Conservation (phyloP, 805 yeast species). For the Kluyveromyces wickerhamii region DNA sequence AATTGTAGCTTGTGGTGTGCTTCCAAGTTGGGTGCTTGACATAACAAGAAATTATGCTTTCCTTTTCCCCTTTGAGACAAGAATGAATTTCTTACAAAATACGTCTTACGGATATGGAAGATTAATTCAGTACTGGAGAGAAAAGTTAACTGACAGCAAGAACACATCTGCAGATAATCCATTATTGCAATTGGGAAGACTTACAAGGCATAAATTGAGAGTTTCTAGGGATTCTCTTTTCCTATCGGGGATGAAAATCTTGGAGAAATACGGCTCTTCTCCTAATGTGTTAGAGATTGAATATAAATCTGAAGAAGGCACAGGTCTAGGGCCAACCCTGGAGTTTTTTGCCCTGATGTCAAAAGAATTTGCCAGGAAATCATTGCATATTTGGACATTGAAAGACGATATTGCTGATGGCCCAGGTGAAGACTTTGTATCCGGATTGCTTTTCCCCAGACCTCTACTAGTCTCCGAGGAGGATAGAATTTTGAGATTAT, state of each 20-base stretch:
- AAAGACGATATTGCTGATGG: slow-evolving; percentile 26
- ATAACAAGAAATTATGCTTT: slow-evolving; percentile 73
- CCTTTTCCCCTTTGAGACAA: slow-evolving; percentile 73
- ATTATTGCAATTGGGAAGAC: slow-evolving; percentile 54
- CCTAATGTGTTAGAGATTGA: slow-evolving; percentile 83
- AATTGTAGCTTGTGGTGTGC: slow-evolving; percentile 73
- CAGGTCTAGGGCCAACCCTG: slow-evolving; percentile 92
- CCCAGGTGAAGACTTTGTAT: slow-evolving; percentile 29
- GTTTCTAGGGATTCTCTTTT: slow-evolving; percentile 63
- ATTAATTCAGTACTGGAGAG: slow-evolving; percentile 70
- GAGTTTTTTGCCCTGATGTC: slow-evolving; percentile 86
- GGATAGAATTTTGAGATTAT: slow-evolving; percentile 41
- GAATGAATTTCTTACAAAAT: slow-evolving; percentile 70
- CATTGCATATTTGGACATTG: slow-evolving; percentile 63
- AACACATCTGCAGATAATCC: slow-evolving; percentile 24
- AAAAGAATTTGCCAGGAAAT: slow-evolving; percentile 54
- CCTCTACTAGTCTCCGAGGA: slow-evolving; percentile 38
- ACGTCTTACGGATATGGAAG: slow-evolving; percentile 90
- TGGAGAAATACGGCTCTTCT: slow-evolving; percentile 67
- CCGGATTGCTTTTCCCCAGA: slow-evolving; percentile 63
- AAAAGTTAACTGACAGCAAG: slow-evolving; percentile 33
- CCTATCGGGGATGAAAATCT: slow-evolving; percentile 69
- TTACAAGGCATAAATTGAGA: slow-evolving; percentile 71
- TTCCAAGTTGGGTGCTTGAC: slow-evolving; percentile 79
- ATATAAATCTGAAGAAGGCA: slow-evolving; percentile 86